Evolutionary conservation across 2,329 filamentous ascomycete genomes (phyloP).

Genomic region (Monosporascus sp.): DNA sequence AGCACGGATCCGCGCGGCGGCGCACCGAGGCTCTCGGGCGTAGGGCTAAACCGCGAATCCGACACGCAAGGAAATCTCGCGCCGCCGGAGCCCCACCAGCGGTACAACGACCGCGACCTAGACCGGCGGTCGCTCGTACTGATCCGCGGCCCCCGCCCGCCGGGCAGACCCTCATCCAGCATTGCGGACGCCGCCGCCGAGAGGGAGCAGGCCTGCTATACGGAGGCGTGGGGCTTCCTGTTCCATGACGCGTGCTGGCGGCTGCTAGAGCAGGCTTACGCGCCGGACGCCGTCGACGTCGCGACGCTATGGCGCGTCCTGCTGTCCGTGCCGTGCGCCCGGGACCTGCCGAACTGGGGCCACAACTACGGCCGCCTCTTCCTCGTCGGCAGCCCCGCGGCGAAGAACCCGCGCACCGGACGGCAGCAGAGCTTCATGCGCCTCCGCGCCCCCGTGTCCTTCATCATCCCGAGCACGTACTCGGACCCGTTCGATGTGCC

Average conservation of each 20-base stretch:
- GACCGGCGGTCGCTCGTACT: slow-evolving; percentile 9
- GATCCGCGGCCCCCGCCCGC: slow-evolving; percentile 14
- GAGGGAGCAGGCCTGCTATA: slow-evolving; percentile 7
- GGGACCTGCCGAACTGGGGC: slow-evolving; percentile 19
- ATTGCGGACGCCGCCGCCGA: background rate
- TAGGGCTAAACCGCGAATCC: slow-evolving; percentile 11
- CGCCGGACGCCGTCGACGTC: slow-evolving; percentile 14
- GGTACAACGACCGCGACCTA: slow-evolving; percentile 12
- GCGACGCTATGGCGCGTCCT: slow-evolving; percentile 20
- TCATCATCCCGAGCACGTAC: slow-evolving; percentile 19
- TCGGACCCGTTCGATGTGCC: slow-evolving; percentile 18
- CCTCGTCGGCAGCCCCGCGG: slow-evolving; percentile 8
- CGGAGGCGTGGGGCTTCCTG: slow-evolving; percentile 18
- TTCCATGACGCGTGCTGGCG: slow-evolving; percentile 24
- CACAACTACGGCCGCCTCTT: slow-evolving; percentile 22
- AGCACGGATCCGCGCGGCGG: slow-evolving; percentile 8
- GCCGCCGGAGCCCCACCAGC: slow-evolving; percentile 15
- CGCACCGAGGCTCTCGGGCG: slow-evolving; percentile 17
- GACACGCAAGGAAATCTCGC: slow-evolving; percentile 7
- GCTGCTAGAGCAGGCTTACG: slow-evolving; percentile 18
- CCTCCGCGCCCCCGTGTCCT: slow-evolving; percentile 7
- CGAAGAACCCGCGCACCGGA: background rate
- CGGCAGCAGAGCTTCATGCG: slow-evolving; percentile 4
- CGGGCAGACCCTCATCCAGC: background rate
- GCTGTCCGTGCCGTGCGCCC: slow-evolving; percentile 16